phyloP scores from a whole-genome alignment of 2,329 filamentous ascomycete species.

The Fusarium tupiense region DNA sequence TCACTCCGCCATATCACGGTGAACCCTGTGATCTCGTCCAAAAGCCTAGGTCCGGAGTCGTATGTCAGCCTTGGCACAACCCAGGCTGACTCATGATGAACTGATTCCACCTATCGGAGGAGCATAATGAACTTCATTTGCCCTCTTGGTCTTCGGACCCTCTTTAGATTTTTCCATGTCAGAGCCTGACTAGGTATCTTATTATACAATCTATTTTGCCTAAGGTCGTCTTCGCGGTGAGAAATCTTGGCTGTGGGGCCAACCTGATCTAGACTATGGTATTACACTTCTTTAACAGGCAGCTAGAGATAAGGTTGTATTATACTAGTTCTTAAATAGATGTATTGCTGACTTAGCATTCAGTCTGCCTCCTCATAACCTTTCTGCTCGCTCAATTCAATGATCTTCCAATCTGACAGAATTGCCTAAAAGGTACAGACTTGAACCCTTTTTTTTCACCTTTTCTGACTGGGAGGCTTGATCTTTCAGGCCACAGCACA shows the following conservation, averaged over 20 bases:
- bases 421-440: too few relatives aligned
- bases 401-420: too few relatives aligned
- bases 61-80: not conserved
- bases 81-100: not conserved
- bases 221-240: not conserved
- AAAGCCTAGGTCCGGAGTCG: not conserved
- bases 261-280: not conserved
- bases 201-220: not conserved
- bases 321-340: too few relatives aligned
- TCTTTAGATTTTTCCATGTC: rapidly evolving
- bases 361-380: too few relatives aligned
- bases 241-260: not conserved
- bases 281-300: not conserved
- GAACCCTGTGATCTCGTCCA: not conserved
- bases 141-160: not conserved
- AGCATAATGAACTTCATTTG: not conserved
- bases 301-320: not conserved
- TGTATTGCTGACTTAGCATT: not conserved
- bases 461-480: too few relatives aligned
- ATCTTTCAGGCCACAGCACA: too few relatives aligned
- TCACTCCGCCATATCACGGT: too few relatives aligned
- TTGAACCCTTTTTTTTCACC: too few relatives aligned
- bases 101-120: not conserved
- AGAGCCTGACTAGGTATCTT: not conserved
- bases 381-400: too few relatives aligned